These are phyloP conservation scores for Aureobasidium sp. DNA, from an alignment of 2,329 filamentous ascomycete genomes.

Conservation along the genomic window DNA sequence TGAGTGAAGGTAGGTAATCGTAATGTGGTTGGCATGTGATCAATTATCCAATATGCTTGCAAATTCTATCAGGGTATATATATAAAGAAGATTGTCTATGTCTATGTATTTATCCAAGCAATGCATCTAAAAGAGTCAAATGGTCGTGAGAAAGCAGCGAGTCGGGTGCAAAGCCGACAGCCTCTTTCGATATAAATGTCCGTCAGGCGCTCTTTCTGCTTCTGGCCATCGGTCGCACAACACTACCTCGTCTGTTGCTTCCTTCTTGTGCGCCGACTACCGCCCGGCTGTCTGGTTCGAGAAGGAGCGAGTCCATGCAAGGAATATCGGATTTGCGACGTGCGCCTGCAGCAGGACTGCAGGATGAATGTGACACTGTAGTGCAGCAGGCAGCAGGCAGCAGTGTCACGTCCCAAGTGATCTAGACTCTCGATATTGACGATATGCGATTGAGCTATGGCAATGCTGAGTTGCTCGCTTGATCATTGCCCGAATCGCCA, in stretches of 20 bases:
- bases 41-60: not conserved
- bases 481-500: not conserved
- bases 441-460: not conserved
- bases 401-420: not conserved
- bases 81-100: not conserved
- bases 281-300: not conserved
- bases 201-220: not conserved
- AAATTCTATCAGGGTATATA: not conserved
- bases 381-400: not conserved
- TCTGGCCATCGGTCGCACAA: not conserved
- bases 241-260: not conserved
- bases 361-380: not conserved
- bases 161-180: not conserved
- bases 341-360: not conserved
- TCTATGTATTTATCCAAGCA: not conserved
- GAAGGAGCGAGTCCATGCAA: not conserved
- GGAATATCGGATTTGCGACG: not conserved
- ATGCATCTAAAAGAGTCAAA: not conserved
- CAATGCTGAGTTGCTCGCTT: not conserved
- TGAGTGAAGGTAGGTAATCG: not conserved
- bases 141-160: not conserved
- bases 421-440: not conserved
- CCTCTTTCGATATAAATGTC: conserved; percentile 2
- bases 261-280: not conserved
- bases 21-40: not conserved